Base-by-base conservation (phyloP, 352 stramenopile genomes). In the Phytophthora foliorum region DNA sequence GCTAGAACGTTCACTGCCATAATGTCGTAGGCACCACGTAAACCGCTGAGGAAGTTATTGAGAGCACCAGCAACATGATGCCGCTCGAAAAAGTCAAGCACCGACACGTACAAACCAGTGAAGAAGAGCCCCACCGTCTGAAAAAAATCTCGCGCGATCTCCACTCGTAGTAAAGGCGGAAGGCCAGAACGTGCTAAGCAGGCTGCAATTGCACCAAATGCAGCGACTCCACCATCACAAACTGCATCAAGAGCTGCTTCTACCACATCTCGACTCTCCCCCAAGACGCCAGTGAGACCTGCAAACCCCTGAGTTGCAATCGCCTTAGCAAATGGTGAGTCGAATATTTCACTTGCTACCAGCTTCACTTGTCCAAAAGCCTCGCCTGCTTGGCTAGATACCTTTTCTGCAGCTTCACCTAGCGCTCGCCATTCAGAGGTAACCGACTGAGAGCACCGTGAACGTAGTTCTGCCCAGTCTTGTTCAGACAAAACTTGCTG, bases 131-230 rank as follows among this genome's bases (percentile, higher is more conserved):
- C 75, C 2, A 76, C 62, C 0, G 74, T 81, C 50, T 84, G 76
- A n/a, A 72, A 71, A 38, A 83, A 87, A 21, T 87, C 78, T 3
- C 78, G 75, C n/a, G 73, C 42, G 24, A 87, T 84, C 19, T 83
- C 78, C 8, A 87, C 46, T 9, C 76, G 73, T 25, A 84, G 49
- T 14, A 86, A 48, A 10, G 75, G 71, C 16, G 78, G 78, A 11
- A 86, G 24, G 4, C 67, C 67, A 8, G 41, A 70, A 32, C 50
- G 52, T 14, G 60, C 51, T 11, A 78, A 34, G 38, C 49, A 75
- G 2, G 42, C 57, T 13, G 50, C 34, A 21, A 54, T 48, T 13
- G 53, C 52, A 31, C 29, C 69, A 45, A 67, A n/a, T 2, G 55
- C 59, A 17, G 71, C 19, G 14, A 31, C 25, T 24, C 67, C 61